phyloP scores from a whole-genome alignment of 805 yeast species.

The Metschnikowia picachoensis region DNA sequence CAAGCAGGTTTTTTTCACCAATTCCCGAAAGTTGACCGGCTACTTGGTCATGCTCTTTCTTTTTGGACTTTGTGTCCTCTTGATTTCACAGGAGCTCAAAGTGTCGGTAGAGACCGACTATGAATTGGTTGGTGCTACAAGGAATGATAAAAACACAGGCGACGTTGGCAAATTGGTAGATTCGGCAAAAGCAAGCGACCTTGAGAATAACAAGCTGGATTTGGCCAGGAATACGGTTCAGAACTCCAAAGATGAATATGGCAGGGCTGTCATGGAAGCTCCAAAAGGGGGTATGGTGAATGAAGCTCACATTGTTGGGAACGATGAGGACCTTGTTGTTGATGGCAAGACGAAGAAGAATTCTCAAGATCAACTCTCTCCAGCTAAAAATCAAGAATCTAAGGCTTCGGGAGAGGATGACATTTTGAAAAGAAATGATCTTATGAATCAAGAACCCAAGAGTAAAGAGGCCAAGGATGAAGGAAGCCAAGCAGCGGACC shows the following conservation, averaged over 20 bases:
- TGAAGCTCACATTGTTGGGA: slow-evolving; percentile 42
- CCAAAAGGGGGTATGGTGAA: slow-evolving; percentile 47
- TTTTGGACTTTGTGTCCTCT: slow-evolving; percentile 34
- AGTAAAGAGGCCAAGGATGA: not conserved
- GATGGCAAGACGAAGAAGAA: slow-evolving; percentile 15
- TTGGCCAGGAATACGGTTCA: slow-evolving; percentile 38
- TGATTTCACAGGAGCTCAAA: slow-evolving; percentile 36
- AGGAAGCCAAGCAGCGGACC: not conserved
- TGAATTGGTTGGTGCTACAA: slow-evolving; percentile 22
- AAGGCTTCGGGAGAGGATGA: slow-evolving; percentile 10
- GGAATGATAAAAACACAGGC: slow-evolving; percentile 17
- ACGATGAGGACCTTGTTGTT: slow-evolving; percentile 29
- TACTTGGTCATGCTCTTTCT: slow-evolving; percentile 31
- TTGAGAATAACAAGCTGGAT: slow-evolving; percentile 30
- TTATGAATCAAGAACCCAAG: not conserved
- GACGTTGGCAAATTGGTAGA: slow-evolving; percentile 30
- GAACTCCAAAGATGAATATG: slow-evolving; percentile 38
- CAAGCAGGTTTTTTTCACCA: slow-evolving; percentile 29
- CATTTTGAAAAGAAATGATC: not conserved
- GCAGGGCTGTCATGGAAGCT: slow-evolving; percentile 39
- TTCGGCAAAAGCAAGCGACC: slow-evolving; percentile 27
- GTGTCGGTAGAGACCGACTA: slow-evolving; percentile 25
- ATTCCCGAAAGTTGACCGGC: slow-evolving; percentile 37
- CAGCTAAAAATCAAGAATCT: slow-evolving; percentile 10
- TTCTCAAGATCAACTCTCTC: not conserved